Evolutionary conservation across 495 filamentous ascomycete species (phyloP).

Genomic region (Penicillium flavigenum): DNA sequence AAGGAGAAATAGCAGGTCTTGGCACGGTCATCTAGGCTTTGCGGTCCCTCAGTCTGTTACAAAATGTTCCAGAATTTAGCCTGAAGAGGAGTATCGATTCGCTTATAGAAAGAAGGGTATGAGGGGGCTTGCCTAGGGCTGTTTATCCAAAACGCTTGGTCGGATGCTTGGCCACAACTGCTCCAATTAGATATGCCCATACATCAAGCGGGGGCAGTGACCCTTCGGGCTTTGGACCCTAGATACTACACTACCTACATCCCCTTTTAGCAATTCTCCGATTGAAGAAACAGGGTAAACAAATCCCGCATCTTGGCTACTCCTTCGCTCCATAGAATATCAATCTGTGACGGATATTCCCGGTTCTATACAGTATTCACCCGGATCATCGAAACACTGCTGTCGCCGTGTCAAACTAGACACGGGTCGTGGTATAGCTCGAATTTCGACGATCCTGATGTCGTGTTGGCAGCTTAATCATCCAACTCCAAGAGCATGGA

Average conservation of each 20-base stretch:
- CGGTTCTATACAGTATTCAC: neutral
- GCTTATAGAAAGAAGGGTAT: neutral
- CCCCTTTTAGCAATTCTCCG: neutral
- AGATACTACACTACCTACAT: neutral
- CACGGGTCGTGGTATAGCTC: constrained; percentile 1
- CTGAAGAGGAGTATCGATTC: neutral
- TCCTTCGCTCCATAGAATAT: neutral
- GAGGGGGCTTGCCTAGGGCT: neutral
- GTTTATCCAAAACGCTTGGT: constrained; percentile 1
- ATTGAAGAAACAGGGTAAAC: neutral
- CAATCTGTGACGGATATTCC: neutral
- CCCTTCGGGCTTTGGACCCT: neutral
- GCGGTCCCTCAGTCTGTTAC: neutral
- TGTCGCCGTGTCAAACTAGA: neutral
- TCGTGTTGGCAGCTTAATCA: neutral
- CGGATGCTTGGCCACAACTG: neutral
- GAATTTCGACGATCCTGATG: neutral
- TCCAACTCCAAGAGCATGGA: neutral
- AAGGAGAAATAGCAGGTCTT: neutral
- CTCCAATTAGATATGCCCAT: neutral
- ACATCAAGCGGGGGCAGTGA: neutral
- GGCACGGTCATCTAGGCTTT: constrained; percentile 14
- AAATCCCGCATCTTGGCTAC: neutral
- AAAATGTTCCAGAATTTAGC: constrained; percentile 3
- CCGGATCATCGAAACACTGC: neutral